Conservation (phyloP, 257 asterid species). For the Cruciata laevipes region DNA sequence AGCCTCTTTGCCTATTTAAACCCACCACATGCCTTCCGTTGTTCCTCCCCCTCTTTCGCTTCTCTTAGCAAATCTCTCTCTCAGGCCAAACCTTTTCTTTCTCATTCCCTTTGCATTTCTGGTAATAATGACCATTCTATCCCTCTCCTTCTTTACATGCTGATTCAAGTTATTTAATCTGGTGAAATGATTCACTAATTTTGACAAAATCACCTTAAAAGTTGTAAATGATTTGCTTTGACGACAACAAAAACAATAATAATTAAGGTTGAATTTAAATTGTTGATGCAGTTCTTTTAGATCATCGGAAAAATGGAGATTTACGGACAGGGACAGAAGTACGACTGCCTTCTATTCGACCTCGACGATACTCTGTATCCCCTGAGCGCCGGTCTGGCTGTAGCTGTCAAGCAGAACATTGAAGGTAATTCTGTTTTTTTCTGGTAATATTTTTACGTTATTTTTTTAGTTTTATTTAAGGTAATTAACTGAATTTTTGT, state of each 20-base stretch:
- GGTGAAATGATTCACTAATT: background rate
- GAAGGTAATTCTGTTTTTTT: conserved; percentile 39
- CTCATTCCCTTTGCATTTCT: conserved; percentile 1
- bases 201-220: background rate
- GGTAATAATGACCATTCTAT: conserved; percentile 14
- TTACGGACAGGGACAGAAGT: conserved; percentile 60
- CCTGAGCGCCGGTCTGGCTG: conserved; percentile 66
- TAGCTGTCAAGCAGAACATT: conserved; percentile 58
- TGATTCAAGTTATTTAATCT: background rate
- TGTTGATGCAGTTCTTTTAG: conserved; percentile 25
- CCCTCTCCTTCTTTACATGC: background rate
- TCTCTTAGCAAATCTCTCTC: background rate
- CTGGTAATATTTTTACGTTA: background rate
- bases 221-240: background rate
- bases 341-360: conserved; percentile 95
- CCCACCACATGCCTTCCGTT: background rate
- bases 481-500: conserved; percentile 9
- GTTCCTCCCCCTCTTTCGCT: conserved; percentile 26
- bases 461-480: background rate
- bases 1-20: conserved; percentile 27
- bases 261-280: conserved; percentile 25
- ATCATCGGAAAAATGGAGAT: conserved; percentile 51
- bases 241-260: conserved; percentile 12
- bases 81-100: background rate
- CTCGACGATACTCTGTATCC: conserved; percentile 96